phyloP scores from a whole-genome alignment of 805 yeast genomes.

The Blastobotrys terrestris region DNA sequence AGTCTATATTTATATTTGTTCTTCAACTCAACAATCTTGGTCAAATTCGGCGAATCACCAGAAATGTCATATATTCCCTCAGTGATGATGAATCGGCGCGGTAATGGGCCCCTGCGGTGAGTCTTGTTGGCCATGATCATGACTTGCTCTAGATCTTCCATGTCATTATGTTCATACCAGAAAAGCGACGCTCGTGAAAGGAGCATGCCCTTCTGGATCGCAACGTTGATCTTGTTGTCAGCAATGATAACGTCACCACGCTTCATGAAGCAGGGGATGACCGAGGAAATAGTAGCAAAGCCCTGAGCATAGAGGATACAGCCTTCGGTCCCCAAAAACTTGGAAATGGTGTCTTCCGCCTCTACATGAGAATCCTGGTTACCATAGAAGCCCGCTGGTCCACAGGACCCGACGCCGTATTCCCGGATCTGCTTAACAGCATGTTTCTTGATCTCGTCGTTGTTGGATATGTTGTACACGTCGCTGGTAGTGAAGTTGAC shows the following conservation, averaged over 20 bases:
- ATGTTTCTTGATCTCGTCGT: conserved; percentile 41
- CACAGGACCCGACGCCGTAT: conserved; percentile 96
- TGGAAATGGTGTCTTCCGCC: conserved; percentile 68
- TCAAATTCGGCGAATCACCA: conserved; percentile 75
- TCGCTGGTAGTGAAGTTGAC: conserved; percentile 69
- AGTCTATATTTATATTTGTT: conserved; percentile 78
- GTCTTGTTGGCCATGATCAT: conserved; percentile 52
- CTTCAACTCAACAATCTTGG: conserved; percentile 64
- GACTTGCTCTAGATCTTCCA: conserved; percentile 70
- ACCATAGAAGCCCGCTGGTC: conserved; percentile 97
- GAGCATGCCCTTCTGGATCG: conserved; percentile 81
- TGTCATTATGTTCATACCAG: conserved; percentile 83
- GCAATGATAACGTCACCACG: conserved; percentile 92
- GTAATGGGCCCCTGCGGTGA: conserved; percentile 61
- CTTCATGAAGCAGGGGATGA: conserved; percentile 87
- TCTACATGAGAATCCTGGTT: conserved; percentile 85
- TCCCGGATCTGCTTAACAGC: conserved; percentile 54
- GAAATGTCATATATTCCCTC: conserved; percentile 80
- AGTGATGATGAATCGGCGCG: conserved; percentile 83
- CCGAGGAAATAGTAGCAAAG: conserved; percentile 77
- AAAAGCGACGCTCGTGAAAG: conserved; percentile 81
- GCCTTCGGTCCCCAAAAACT: conserved; percentile 68
- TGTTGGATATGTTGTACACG: conserved; percentile 55
- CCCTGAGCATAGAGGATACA: conserved; percentile 92
- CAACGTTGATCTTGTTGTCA: conserved; percentile 68